Conservation (phyloP, 1,139 yeast species). For the Pichia sp. region DNA sequence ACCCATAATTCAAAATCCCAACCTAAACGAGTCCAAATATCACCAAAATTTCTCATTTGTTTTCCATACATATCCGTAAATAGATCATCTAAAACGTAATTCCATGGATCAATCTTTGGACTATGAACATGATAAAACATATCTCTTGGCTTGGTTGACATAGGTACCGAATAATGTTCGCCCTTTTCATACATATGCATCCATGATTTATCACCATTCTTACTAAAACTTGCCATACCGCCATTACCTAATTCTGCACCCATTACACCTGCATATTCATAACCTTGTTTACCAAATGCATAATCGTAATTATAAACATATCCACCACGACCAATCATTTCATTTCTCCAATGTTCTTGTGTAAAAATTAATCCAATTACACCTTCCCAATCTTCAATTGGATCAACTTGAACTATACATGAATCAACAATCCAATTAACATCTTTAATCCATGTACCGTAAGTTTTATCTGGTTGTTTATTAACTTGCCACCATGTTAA, state of each 20-base stretch:
- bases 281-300: conserved; percentile 18
- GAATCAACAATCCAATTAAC: conserved; percentile 25
- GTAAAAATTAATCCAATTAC: conserved; percentile 12
- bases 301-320: conserved; percentile 21
- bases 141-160: conserved; percentile 15
- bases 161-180: conserved; percentile 6
- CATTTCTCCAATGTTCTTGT: conserved; percentile 14
- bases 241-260: conserved; percentile 13
- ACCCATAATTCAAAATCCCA: conserved; percentile 22
- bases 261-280: conserved; percentile 10
- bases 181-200: conserved; percentile 3
- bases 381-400: conserved; percentile 20
- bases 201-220: conserved; percentile 10
- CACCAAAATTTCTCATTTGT: conserved; percentile 21
- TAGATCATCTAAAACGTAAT: conserved; percentile 16
- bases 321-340: conserved; percentile 7
- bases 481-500: conserved; percentile 48
- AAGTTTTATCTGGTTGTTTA: conserved; percentile 18
- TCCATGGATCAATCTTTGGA: conserved; percentile 33
- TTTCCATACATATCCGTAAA: conserved; percentile 14
- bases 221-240: conserved; percentile 3
- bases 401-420: conserved; percentile 23
- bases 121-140: conserved; percentile 37
- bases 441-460: conserved; percentile 32
- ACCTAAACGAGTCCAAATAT: conserved; percentile 15